phyloP scores from a whole-genome alignment of 805 yeast species.

The Candida parachauliodes region DNA sequence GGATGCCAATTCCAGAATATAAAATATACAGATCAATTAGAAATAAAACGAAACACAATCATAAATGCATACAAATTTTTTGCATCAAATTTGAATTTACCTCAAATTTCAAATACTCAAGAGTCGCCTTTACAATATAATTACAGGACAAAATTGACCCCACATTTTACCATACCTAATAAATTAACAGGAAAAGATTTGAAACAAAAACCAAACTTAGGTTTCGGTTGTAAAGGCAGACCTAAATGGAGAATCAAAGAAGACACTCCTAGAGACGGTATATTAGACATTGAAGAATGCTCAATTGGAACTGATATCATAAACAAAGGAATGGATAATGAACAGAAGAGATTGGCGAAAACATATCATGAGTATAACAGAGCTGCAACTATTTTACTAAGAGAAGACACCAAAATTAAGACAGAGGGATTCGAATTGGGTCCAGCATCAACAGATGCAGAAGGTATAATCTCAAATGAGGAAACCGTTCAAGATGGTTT shows the following conservation, averaged over 20 bases:
- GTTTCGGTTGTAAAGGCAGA: constrained; percentile 85
- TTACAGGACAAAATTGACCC: constrained; percentile 92
- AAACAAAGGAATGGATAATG: constrained; percentile 68
- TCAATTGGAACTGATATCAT: constrained; percentile 80
- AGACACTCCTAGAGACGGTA: constrained; percentile 61
- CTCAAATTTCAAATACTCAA: constrained; percentile 60
- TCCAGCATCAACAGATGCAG: constrained; percentile 44
- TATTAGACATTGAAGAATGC: constrained; percentile 92
- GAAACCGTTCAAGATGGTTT: constrained; percentile 22
- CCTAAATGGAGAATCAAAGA: constrained; percentile 58
- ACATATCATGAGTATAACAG: constrained; percentile 51
- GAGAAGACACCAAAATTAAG: constrained; percentile 65
- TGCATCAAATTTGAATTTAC: constrained; percentile 61
- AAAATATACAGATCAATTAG: constrained; percentile 68
- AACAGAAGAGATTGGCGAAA: constrained; percentile 53
- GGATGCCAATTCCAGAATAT: constrained; percentile 93
- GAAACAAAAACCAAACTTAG: constrained; percentile 63
- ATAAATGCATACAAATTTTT: constrained; percentile 76
- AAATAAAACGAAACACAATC: constrained; percentile 62
- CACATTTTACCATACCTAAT: constrained; percentile 85
- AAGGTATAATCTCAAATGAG: constrained; percentile 28
- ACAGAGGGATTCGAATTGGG: constrained; percentile 18
- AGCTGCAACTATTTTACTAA: constrained; percentile 81
- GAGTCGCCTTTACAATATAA: constrained; percentile 72
- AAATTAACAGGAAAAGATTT: constrained; percentile 27